Percentiles rank a stretch among this genome's conserved stretches.
These are phyloP conservation scores for Eustoma russellianum DNA, from an alignment of 257 asterid genomes.

Conservation along the genomic window DNA sequence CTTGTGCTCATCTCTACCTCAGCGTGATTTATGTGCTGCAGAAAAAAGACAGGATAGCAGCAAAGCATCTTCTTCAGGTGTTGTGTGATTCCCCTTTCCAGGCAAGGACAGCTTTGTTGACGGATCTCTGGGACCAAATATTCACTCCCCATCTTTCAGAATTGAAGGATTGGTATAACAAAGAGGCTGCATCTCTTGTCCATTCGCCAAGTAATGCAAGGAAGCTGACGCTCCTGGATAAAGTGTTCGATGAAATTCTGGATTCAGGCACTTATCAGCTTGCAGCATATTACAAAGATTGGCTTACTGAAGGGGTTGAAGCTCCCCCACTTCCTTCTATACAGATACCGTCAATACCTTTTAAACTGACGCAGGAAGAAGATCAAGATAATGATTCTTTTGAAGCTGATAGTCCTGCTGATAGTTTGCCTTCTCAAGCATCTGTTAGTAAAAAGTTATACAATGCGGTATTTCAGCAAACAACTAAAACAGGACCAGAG, in stretches of 20 bases:
- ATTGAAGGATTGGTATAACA: constrained; percentile 50
- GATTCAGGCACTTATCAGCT: constrained; percentile 52
- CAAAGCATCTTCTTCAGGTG: constrained; percentile 72
- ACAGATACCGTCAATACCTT: constrained; percentile 35
- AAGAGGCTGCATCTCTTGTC: constrained; percentile 25
- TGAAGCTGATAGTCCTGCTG: constrained; percentile 32
- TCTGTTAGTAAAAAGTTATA: constrained; percentile 57
- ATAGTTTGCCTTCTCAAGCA: constrained; percentile 35
- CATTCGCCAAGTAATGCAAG: constrained; percentile 23
- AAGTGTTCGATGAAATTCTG: constrained; percentile 37
- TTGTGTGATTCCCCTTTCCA: constrained; percentile 58
- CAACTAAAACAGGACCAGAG: constrained; percentile 29
- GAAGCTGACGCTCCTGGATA: constrained; percentile 36
- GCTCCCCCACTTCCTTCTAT: constrained; percentile 47
- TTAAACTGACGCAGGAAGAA: constrained; percentile 14
- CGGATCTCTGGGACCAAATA: constrained; percentile 59
- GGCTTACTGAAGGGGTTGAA: constrained; percentile 60
- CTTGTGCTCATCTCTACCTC: constrained; percentile 89
- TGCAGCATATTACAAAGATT: constrained; percentile 67
- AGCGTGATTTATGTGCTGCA: constrained; percentile 57
- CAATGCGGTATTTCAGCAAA: constrained; percentile 41
- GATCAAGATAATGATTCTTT: constrained; percentile 25
- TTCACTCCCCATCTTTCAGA: constrained; percentile 55
- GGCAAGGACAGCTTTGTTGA: constrained; percentile 46
- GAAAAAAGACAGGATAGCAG: constrained; percentile 50